phyloP scores from a whole-genome alignment of 768 basidiomycete genomes.

The Tylopilus plumbeoviolaceoides region DNA sequence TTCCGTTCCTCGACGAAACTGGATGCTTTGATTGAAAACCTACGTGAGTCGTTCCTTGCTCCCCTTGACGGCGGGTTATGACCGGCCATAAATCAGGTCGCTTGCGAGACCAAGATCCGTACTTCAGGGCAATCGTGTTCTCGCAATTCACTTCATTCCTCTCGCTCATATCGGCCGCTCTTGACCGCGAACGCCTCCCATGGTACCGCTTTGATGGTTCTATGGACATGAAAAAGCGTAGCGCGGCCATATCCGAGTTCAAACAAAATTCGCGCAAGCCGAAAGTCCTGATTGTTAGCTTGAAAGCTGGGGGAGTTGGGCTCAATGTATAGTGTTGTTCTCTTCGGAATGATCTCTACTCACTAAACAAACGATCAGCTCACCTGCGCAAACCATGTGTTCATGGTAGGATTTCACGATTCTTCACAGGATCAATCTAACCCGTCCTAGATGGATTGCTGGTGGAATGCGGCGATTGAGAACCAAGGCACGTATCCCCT shows the following conservation, averaged over 20 bases:
- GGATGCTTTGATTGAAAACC: constrained; percentile 70
- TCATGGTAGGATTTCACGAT: constrained; percentile 56
- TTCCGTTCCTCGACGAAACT: constrained; percentile 91
- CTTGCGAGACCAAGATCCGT: constrained; percentile 66
- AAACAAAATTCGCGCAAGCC: constrained; percentile 63
- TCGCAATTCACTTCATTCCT: constrained; percentile 89
- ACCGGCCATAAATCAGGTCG: constrained; percentile 38
- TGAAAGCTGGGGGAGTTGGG: constrained; percentile 92
- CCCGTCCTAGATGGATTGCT: constrained; percentile 74
- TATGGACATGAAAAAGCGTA: constrained; percentile 83
- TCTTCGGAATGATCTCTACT: background rate
- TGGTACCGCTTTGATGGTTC: constrained; percentile 88
- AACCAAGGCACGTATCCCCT: constrained; percentile 55
- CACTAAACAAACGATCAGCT: constrained; percentile 37
- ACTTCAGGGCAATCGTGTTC: constrained; percentile 82
- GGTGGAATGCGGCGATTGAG: constrained; percentile 87
- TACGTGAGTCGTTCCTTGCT: constrained; percentile 45
- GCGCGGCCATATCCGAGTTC: constrained; percentile 73
- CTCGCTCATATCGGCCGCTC: constrained; percentile 68
- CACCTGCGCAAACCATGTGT: constrained; percentile 80
- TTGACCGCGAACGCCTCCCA: constrained; percentile 65
- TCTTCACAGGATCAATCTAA: background rate
- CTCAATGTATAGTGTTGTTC: constrained; percentile 55
- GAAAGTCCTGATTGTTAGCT: constrained; percentile 70
- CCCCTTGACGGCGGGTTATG: background rate